These are phyloP conservation scores for Grifola frondosa DNA, from an alignment of 1,284 basidiomycete genomes.

Conservation along the genomic window DNA sequence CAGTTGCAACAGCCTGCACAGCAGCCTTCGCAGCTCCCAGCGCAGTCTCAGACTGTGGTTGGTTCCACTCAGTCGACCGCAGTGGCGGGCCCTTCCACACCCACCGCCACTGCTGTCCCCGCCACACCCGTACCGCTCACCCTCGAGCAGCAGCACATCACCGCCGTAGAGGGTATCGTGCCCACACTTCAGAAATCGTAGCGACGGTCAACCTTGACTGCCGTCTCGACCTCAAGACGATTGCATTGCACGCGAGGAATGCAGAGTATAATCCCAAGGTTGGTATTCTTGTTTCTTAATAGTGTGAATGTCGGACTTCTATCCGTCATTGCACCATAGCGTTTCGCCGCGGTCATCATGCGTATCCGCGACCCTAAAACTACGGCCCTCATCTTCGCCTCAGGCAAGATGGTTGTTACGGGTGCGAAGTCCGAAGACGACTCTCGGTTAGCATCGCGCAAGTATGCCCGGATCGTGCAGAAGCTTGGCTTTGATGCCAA, in stretches of 20 bases:
- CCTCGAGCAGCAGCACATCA: constrained; percentile 88
- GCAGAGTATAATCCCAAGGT: constrained; percentile 99
- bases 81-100: constrained; percentile 51
- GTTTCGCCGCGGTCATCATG: constrained; percentile 99
- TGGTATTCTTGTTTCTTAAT: constrained; percentile 51
- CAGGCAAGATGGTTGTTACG: constrained; percentile 99
- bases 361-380: constrained; percentile 99
- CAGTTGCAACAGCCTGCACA: constrained; percentile 36
- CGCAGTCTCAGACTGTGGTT: constrained; percentile 27
- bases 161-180: constrained; percentile 92
- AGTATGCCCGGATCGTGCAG: constrained; percentile 99
- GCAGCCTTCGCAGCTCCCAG: constrained; percentile 30
- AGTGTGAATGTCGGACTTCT: constrained; percentile 63
- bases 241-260: constrained; percentile 96
- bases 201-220: constrained; percentile 99
- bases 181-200: constrained; percentile 98
- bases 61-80: constrained; percentile 30
- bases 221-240: constrained; percentile 96
- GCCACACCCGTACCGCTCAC: constrained; percentile 71
- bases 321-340: constrained; percentile 62
- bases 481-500: constrained; percentile 99
- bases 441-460: constrained; percentile 93
- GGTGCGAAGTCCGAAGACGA: constrained; percentile 99
- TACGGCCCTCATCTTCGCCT: constrained; percentile 98
- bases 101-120: constrained; percentile 46